Conservation (phyloP, 257 asterid genomes). For the Ajuga chamaepitys region DNA sequence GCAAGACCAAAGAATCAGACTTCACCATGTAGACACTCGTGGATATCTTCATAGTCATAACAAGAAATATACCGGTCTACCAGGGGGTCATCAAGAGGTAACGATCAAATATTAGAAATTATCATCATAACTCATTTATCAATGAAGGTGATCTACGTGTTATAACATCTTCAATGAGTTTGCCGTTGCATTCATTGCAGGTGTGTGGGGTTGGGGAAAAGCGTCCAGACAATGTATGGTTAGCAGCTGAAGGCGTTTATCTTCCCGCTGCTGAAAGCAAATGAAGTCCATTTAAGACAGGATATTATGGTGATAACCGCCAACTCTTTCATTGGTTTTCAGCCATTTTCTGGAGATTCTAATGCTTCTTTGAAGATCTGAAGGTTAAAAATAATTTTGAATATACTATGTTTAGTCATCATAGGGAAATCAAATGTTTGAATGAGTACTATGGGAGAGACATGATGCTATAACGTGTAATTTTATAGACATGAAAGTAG, state of each 20-base stretch:
- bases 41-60: conserved; percentile 86
- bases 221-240: conserved; percentile 70
- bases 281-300: conserved; percentile 15
- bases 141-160: not conserved
- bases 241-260: conserved; percentile 85
- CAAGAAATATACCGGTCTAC: conserved; percentile 77
- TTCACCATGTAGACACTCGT: conserved; percentile 62
- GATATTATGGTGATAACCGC: not conserved
- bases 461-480: not conserved
- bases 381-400: not conserved
- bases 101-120: not conserved
- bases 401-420: not conserved
- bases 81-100: conserved; percentile 95
- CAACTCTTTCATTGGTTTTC: not conserved
- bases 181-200: conserved; percentile 25
- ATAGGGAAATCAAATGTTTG: not conserved
- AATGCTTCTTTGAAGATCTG: not conserved
- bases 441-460: not conserved
- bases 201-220: conserved; percentile 73
- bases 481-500: not conserved
- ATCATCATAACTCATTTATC: not conserved
- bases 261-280: conserved; percentile 56
- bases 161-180: not conserved
- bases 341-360: not conserved
- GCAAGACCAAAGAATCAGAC: conserved; percentile 80